Evolutionary conservation across 2,329 filamentous ascomycete species (phyloP).

Genomic region (Claviceps paspali): DNA sequence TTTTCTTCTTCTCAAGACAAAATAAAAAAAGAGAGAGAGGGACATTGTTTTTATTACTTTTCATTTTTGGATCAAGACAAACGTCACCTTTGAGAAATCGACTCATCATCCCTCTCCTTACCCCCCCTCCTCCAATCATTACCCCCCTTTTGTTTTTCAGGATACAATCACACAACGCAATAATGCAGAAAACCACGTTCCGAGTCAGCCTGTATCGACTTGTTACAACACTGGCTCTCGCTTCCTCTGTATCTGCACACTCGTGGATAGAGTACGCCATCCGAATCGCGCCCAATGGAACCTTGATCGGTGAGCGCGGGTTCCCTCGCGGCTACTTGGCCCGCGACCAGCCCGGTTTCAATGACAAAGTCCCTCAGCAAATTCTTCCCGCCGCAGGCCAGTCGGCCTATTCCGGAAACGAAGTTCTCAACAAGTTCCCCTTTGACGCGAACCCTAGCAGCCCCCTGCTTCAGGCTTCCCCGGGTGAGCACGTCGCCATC

Average conservation of each 20-base stretch:
- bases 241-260: conserved; percentile 36
- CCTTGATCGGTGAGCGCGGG: conserved; percentile 54
- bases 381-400: conserved; percentile 48
- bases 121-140: background rate
- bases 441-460: conserved; percentile 29
- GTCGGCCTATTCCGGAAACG: conserved; percentile 44
- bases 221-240: conserved; percentile 16
- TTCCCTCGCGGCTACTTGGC: conserved; percentile 58
- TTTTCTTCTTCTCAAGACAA: no score
- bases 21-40: no score
- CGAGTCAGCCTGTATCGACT: conserved; percentile 6
- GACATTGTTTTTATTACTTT: no score
- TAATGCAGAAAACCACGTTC: background rate
- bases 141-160: conserved; percentile 1
- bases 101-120: background rate
- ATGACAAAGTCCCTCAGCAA: conserved; percentile 43
- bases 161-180: conserved; percentile 3
- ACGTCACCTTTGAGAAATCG: background rate
- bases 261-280: conserved; percentile 70
- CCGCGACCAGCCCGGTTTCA: conserved; percentile 39
- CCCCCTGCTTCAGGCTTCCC: conserved; percentile 43
- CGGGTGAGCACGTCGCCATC: conserved; percentile 51
- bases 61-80: no score
- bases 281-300: conserved; percentile 57
- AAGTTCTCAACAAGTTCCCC: conserved; percentile 30